Percentiles rank a stretch among this genome's conserved stretches.
These are phyloP conservation scores for Raphanus sativus DNA, from an alignment of 345 rosid species.

Conservation along the genomic window DNA sequence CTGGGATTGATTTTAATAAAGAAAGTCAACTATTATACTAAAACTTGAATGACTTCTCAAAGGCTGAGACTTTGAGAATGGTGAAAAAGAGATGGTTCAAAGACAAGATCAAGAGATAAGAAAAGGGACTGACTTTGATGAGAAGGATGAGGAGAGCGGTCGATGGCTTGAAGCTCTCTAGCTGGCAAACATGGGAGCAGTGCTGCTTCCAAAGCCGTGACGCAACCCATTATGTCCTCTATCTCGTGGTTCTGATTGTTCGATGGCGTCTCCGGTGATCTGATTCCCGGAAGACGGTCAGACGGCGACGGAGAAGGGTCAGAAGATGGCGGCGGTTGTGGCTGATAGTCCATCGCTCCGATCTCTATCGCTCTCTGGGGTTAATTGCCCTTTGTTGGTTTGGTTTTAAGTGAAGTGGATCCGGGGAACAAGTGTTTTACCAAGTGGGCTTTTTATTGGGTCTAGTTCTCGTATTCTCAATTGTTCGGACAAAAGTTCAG, in stretches of 20 bases:
- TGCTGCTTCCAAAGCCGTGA: conserved; percentile 78
- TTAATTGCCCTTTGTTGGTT: not conserved
- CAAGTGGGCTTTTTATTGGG: not conserved
- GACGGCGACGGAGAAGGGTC: conserved; percentile 31
- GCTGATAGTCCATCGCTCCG: conserved; percentile 33
- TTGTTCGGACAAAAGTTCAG: not conserved
- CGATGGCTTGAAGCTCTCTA: conserved; percentile 95
- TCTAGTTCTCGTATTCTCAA: not conserved
- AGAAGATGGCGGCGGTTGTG: conserved; percentile 23
- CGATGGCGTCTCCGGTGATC: conserved; percentile 40
- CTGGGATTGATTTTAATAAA: not conserved
- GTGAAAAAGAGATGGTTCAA: not conserved
- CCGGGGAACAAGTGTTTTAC: not conserved
- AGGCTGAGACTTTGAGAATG: not conserved
- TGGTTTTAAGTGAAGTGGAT: not conserved
- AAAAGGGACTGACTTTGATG: conserved; percentile 72
- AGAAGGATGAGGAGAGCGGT: conserved; percentile 94
- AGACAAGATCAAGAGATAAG: not conserved
- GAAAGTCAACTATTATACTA: not conserved
- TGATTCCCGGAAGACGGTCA: conserved; percentile 21
- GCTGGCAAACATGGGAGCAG: conserved; percentile 96
- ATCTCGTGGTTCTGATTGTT: conserved; percentile 38
- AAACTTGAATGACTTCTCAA: not conserved
- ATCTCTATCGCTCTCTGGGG: not conserved
- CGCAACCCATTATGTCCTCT: conserved; percentile 74